Evolutionary conservation across 495 filamentous ascomycete genomes (phyloP), one percentile per base, ranked within the genome.

Genomic region (Geopyxis carbonaria): DNA sequence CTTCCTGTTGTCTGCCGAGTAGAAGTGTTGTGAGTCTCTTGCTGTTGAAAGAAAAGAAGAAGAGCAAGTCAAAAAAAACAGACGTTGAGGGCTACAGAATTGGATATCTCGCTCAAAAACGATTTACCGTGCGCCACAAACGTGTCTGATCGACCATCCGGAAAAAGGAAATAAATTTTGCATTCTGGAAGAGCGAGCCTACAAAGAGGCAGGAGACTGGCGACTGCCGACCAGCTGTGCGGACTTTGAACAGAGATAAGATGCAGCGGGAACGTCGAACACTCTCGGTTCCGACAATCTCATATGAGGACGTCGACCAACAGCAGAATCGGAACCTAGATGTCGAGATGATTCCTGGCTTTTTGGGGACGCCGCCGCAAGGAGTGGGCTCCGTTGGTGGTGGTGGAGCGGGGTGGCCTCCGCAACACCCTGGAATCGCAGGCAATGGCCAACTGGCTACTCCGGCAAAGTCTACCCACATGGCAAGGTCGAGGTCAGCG

Each of bases 231-330:
- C 25, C 7, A 13, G 25, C 13, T 28, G 25, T 13, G 7, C 25
- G 25, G 7, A 13, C n/a, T n/a, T n/a, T n/a, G n/a, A n/a, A n/a
- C n/a, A n/a, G n/a, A n/a, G n/a, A n/a, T n/a, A 28, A 29, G 48
- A 53, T 53, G 50, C 48, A 42, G 39, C 40, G 42, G n/a, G 50
- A 46, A 43, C 51, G 51, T 38, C 51, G 51, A 14, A 54, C 51
- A 5, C 22, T 53, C 23, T 54, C 49, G 25, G 51, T 54, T 21
- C 49, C 51, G 15, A 45, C 49, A 19, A 48, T 53, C 35, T 36
- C 36, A 22, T 39, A 39, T 19, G 36, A 39, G 21, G 24, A 41
- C 23, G 38, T 41, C 27, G 38, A 41, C 38, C 38, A 41, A 23
- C 11, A n/a, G 10, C 38, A 41, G 19, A 27, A 41, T 32, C 25